phyloP scores from a whole-genome alignment of 345 rosid genomes.

The Orychophragmus violaceus region DNA sequence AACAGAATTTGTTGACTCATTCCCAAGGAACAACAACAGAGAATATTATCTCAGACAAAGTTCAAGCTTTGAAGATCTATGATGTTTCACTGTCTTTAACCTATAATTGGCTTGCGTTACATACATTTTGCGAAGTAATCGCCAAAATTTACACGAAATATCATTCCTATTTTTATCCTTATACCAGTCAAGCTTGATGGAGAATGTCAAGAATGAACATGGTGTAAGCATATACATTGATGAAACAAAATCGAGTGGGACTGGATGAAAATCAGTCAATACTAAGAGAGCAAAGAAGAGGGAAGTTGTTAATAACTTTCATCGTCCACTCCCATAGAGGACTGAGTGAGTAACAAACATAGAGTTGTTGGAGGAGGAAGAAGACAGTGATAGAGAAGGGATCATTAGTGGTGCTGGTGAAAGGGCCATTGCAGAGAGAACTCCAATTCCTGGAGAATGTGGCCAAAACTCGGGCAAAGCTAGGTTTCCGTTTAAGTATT shows the following conservation, averaged over 20 bases:
- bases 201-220: conserved; percentile 8
- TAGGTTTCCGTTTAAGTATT: conserved; percentile 28
- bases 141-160: neutral
- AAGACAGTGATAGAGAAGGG: conserved; percentile 21
- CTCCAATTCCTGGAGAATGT: conserved; percentile 27
- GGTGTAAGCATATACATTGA: neutral
- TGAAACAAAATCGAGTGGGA: neutral
- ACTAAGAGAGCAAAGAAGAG: neutral
- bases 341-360: conserved; percentile 30
- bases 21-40: neutral
- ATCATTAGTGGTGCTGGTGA: neutral
- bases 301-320: conserved; percentile 7
- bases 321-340: conserved; percentile 27
- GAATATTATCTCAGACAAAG: neutral
- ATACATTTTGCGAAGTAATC: neutral
- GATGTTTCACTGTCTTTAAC: neutral
- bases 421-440: conserved; percentile 13
- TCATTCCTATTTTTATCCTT: neutral
- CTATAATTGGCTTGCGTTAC: neutral
- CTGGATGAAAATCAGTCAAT: neutral
- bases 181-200: conserved; percentile 1
- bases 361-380: conserved; percentile 19
- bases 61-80: neutral
- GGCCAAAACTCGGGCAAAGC: conserved; percentile 30
- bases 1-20: neutral